Evolutionary conservation across 495 filamentous ascomycete genomes (phyloP).

Genomic region (Penicillium cosmopolitanum): DNA sequence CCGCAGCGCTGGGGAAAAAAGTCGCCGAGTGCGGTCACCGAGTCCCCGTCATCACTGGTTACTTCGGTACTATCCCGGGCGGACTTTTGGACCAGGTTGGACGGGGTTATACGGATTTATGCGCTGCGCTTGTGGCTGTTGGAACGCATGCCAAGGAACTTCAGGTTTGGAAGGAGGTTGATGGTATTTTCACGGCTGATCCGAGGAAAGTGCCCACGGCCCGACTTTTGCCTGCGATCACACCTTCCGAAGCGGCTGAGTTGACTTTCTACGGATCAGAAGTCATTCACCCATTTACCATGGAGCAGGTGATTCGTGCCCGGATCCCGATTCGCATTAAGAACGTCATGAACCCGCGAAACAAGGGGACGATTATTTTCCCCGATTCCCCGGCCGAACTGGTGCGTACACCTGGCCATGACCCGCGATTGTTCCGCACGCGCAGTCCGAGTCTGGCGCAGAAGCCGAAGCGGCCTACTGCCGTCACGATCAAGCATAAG

Average conservation of each 20-base stretch:
- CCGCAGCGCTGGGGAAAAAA: slow-evolving; percentile 64
- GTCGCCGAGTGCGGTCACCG: slow-evolving; percentile 69
- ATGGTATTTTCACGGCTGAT: slow-evolving; percentile 89
- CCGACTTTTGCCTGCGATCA: slow-evolving; percentile 73
- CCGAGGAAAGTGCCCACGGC: slow-evolving; percentile 88
- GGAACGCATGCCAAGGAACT: slow-evolving; percentile 77
- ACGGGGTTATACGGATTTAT: slow-evolving; percentile 88
- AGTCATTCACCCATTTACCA: slow-evolving; percentile 97
- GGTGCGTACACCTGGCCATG: slow-evolving; percentile 50
- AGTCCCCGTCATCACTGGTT: slow-evolving; percentile 81
- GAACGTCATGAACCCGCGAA: slow-evolving; percentile 93
- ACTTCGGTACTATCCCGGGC: slow-evolving; percentile 85
- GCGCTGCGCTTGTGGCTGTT: slow-evolving; percentile 80
- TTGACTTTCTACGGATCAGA: slow-evolving; percentile 92
- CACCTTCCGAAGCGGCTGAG: slow-evolving; percentile 86
- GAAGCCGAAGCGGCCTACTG: slow-evolving; percentile 75
- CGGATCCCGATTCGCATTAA: slow-evolving; percentile 95
- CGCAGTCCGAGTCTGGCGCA: slow-evolving; percentile 51
- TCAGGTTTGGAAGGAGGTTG: slow-evolving; percentile 93
- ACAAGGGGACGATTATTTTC: slow-evolving; percentile 85
- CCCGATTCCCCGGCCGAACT: slow-evolving; percentile 51
- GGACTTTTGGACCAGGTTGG: slow-evolving; percentile 79
- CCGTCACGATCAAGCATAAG: slow-evolving; percentile 92
- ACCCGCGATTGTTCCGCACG: slow-evolving; percentile 50
- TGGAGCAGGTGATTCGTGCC: slow-evolving; percentile 96